Percentiles rank a stretch among this genome's conserved stretches.
Conservation (phyloP, 2,329 filamentous ascomycete genomes). For the Monilinia fructigena region DNA sequence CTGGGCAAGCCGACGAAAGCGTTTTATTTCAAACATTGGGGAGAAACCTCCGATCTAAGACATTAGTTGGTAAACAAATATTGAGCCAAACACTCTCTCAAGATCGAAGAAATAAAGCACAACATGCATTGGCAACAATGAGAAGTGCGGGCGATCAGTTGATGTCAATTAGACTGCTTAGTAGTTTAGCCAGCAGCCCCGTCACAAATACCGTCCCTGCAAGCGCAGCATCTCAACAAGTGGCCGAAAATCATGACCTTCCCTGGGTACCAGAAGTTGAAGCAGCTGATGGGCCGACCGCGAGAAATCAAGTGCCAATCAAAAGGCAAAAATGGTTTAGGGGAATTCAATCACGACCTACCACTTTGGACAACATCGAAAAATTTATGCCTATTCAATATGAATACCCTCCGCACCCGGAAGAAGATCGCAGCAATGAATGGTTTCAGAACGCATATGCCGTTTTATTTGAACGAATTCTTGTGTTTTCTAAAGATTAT, state of each 20-base stretch:
- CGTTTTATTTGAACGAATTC: conserved; percentile 22
- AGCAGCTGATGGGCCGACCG: neutral
- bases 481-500: conserved; percentile 24
- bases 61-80: neutral
- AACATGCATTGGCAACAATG: conserved; percentile 2
- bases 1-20: neutral
- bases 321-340: neutral
- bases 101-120: conserved; percentile 12
- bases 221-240: conserved; percentile 3
- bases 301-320: neutral
- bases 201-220: conserved; percentile 4
- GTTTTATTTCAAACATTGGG: conserved; percentile 9
- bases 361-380: conserved; percentile 17
- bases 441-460: conserved; percentile 31
- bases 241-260: neutral
- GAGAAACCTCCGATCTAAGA: neutral
- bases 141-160: neutral
- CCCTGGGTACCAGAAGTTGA: neutral
- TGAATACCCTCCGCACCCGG: conserved; percentile 26
- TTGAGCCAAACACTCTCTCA: neutral
- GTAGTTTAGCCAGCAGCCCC: neutral
- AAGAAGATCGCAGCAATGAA: conserved; percentile 28
- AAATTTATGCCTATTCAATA: conserved; percentile 25
- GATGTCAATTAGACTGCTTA: neutral
- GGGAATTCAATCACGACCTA: neutral